phyloP scores from a whole-genome alignment of 2,329 filamentous ascomycete genomes.

The Colletotrichum lentis region DNA sequence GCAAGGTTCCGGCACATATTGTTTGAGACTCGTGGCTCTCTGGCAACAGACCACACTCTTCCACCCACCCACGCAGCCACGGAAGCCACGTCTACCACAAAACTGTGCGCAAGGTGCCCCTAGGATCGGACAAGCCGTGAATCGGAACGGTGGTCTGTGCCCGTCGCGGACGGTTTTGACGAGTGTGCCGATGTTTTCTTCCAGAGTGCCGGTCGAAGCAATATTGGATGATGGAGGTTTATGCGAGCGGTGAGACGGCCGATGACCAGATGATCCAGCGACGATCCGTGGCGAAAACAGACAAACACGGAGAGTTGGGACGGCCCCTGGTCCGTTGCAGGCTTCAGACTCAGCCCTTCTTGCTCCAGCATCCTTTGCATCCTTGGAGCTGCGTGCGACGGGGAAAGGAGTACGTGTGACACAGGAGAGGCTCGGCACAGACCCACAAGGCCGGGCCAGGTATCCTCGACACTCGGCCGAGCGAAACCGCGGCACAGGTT shows the following conservation, averaged over 20 bases:
- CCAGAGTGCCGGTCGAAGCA: background rate
- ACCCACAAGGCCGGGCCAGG: conserved; percentile 31
- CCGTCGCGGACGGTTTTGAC: conserved; percentile 30
- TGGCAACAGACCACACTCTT: background rate
- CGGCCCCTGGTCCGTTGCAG: conserved; percentile 6
- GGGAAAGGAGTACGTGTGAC: conserved; percentile 12
- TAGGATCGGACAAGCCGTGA: conserved; percentile 33
- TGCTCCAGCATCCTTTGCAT: conserved; percentile 8
- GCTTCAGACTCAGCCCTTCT: background rate
- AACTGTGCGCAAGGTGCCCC: conserved; percentile 16
- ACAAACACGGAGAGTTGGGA: conserved; percentile 13
- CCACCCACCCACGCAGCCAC: too few species aligned
- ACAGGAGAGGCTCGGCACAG: background rate
- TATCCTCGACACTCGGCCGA: conserved; percentile 13
- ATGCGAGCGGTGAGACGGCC: conserved; percentile 30
- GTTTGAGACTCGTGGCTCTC: conserved; percentile 47
- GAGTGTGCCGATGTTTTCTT: conserved; percentile 17
- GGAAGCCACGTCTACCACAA: conserved; percentile 13
- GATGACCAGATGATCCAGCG: conserved; percentile 29
- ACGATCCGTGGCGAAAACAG: conserved; percentile 17
- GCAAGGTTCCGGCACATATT: conserved; percentile 44
- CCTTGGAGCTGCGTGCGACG: conserved; percentile 1
- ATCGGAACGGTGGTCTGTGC: conserved; percentile 29
- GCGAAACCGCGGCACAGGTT: background rate
- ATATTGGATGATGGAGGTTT: conserved; percentile 30